Conservation (phyloP, 352 stramenopile species). For the Globisporangium megalacanthum region DNA sequence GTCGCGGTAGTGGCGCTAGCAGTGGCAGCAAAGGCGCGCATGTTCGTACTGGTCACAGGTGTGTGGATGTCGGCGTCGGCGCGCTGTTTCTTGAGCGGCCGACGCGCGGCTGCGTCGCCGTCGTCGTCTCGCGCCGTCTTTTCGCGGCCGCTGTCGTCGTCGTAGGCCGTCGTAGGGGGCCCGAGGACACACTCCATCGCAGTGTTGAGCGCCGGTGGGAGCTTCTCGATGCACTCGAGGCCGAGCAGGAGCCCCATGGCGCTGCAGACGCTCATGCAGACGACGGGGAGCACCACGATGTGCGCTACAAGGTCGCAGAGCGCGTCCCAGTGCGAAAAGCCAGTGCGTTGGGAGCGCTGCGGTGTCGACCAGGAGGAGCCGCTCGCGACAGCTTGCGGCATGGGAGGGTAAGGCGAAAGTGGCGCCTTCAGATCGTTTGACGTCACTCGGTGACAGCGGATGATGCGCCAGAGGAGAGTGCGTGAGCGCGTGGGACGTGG, state of each 20-base stretch:
- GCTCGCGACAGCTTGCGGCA: too few relatives aligned
- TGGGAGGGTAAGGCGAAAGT: not conserved
- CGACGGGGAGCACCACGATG: conserved; percentile 56
- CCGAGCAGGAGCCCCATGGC: conserved; percentile 40
- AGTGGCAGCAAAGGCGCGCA: not conserved
- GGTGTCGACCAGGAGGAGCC: not conserved
- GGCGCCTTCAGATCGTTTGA: not conserved
- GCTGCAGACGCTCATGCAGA: conserved; percentile 58
- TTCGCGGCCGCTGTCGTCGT: not conserved
- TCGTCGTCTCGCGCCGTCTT: conserved; percentile 7
- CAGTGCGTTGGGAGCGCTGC: not conserved
- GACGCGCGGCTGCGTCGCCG: conserved; percentile 17
- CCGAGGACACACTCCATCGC: conserved; percentile 6
- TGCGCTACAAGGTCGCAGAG: conserved; percentile 36
- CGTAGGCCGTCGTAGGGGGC: conserved; percentile 11
- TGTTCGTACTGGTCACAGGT: not conserved
- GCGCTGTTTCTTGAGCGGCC: conserved; percentile 34
- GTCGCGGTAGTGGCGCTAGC: not conserved
- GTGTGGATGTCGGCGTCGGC: conserved; percentile 6
- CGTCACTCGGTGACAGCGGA: not conserved
- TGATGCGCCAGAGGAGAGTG: not conserved
- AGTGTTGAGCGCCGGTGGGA: conserved; percentile 20
- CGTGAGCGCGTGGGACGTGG: too few relatives aligned
- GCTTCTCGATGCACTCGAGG: conserved; percentile 56
- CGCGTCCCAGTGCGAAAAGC: conserved; percentile 6